Conservation (phyloP, 2,329 filamentous ascomycete genomes). For the Periconia sp. region DNA sequence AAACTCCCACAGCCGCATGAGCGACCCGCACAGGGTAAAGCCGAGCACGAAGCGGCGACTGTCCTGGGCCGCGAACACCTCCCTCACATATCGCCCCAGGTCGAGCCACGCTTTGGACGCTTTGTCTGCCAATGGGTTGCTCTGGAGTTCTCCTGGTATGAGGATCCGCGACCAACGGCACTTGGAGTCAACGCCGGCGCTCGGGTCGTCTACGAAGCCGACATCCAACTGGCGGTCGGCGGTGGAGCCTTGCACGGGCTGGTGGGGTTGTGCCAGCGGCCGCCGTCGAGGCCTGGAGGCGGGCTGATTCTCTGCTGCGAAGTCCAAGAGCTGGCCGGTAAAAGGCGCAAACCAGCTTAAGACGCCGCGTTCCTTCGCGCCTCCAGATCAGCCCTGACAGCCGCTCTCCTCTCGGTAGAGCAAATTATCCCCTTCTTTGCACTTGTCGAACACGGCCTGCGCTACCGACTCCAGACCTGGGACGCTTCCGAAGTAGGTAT, state of each 20-base stretch:
- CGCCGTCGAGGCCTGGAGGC: conserved; percentile 2
- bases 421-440: conserved; percentile 20
- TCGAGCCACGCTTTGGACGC: conserved; percentile 37
- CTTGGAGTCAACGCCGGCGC: conserved; percentile 17
- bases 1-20: conserved; percentile 53
- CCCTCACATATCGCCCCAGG: conserved; percentile 48
- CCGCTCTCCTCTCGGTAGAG: conserved; percentile 21
- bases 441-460: conserved; percentile 20
- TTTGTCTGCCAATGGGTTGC: conserved; percentile 47
- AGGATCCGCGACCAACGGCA: conserved; percentile 48
- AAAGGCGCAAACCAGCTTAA: conserved; percentile 22
- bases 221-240: conserved; percentile 27
- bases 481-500: conserved; percentile 21
- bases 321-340: conserved; percentile 5
- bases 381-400: conserved; percentile 21
- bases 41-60: conserved; percentile 47
- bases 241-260: conserved; percentile 22
- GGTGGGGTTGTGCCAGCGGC: conserved; percentile 12
- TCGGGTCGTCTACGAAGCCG: conserved; percentile 23
- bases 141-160: conserved; percentile 51
- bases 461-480: conserved; percentile 12
- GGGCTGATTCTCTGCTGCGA: conserved; percentile 6
- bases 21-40: conserved; percentile 51
- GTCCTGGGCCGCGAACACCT: conserved; percentile 43
- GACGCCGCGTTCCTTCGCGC: conserved; percentile 21